Percentiles rank a stretch among this genome's conserved stretches.
phyloP scores from a whole-genome alignment of 2,329 filamentous ascomycete species.

The Botrytis galanthina region DNA sequence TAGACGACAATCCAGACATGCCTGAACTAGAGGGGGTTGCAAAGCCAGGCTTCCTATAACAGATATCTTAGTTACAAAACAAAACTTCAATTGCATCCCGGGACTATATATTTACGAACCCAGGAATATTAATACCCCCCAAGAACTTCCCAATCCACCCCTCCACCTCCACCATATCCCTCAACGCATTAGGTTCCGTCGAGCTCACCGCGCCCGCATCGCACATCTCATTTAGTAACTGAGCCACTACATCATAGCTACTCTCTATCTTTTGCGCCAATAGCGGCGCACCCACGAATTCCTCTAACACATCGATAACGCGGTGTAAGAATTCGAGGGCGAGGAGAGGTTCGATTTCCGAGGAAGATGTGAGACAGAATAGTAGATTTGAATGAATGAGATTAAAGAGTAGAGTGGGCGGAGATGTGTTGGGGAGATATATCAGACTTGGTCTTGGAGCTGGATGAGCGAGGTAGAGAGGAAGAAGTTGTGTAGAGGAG shows the following conservation, averaged over 20 bases:
- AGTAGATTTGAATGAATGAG: constrained; percentile 84
- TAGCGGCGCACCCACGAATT: constrained; percentile 86
- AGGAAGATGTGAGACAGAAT: constrained; percentile 79
- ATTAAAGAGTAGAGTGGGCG: constrained; percentile 85
- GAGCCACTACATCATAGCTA: constrained; percentile 90
- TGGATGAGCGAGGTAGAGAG: constrained; percentile 82
- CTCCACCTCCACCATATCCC: constrained; percentile 89
- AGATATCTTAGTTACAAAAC: background rate
- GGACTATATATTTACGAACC: constrained; percentile 45
- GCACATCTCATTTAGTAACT: constrained; percentile 93
- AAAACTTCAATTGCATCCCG: background rate
- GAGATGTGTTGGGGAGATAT: constrained; percentile 77
- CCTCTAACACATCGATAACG: constrained; percentile 86
- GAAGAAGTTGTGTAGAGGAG: constrained; percentile 71
- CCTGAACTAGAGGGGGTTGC: constrained; percentile 33
- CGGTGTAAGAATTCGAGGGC: constrained; percentile 94
- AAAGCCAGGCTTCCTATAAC: constrained; percentile 36
- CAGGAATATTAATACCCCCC: constrained; percentile 80
- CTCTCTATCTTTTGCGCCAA: constrained; percentile 82
- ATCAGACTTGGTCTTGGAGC: constrained; percentile 80
- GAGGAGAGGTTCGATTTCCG: constrained; percentile 84
- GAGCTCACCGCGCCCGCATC: constrained; percentile 87
- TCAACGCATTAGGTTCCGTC: constrained; percentile 88
- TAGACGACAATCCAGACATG: constrained; percentile 38
- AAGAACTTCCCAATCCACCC: constrained; percentile 86